phyloP scores from a whole-genome alignment of 2,329 filamentous ascomycete species.

The Fusarium burgessii region DNA sequence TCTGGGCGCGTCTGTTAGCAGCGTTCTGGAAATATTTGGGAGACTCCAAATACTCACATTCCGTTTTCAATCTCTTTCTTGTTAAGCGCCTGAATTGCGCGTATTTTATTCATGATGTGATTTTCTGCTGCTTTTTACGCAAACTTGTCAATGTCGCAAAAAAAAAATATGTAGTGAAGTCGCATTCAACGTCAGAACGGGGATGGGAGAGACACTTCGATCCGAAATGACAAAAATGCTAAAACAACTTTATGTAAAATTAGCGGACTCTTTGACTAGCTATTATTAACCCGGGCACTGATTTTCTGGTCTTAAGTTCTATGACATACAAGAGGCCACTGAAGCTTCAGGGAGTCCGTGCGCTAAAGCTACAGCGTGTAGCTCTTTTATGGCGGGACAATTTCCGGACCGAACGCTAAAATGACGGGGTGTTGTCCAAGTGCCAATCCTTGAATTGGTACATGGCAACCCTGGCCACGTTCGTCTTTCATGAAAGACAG shows the following conservation, averaged over 20 bases:
- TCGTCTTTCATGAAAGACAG: slow-evolving; percentile 43
- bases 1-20: slow-evolving; percentile 58
- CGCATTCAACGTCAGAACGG: slow-evolving; percentile 30
- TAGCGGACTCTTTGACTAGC: no score
- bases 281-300: no score
- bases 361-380: slow-evolving; percentile 29
- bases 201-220: no score
- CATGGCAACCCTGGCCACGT: slow-evolving; percentile 42
- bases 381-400: slow-evolving; percentile 49
- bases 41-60: slow-evolving; percentile 66
- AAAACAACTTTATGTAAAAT: no score
- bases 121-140: background rate
- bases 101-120: slow-evolving; percentile 89
- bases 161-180: slow-evolving; percentile 9
- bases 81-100: slow-evolving; percentile 92
- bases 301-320: no score
- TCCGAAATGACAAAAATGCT: no score
- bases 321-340: slow-evolving; percentile 1
- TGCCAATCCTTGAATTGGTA: slow-evolving; percentile 33
- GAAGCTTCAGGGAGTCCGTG: slow-evolving; percentile 33
- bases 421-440: slow-evolving; percentile 25
- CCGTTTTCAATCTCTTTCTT: slow-evolving; percentile 93
- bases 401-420: slow-evolving; percentile 52
- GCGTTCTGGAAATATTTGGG: background rate
- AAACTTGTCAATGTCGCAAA: background rate